Conservation (phyloP, 164 flowering plant species). For the Piper longum region DNA sequence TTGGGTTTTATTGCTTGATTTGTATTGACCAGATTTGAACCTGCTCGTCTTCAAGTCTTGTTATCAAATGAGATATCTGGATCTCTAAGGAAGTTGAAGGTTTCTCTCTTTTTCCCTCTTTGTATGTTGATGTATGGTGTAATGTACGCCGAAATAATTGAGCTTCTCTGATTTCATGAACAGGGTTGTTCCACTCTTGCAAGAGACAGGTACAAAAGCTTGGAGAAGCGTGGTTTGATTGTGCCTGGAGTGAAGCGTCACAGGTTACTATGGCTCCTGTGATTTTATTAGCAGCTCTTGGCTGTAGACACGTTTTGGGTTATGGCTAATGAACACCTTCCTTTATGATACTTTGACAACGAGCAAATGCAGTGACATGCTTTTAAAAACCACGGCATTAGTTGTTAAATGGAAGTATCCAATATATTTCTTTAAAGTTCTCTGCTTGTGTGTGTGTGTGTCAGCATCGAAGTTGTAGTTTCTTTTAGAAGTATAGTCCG, state of each 20-base stretch:
- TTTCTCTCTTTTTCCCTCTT: slow-evolving; percentile 6
- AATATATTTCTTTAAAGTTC: too few relatives aligned
- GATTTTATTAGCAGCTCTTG: not conserved
- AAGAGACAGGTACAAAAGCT: slow-evolving; percentile 82
- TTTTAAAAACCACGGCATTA: too few relatives aligned
- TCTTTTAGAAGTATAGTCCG: too few relatives aligned
- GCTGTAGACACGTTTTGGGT: too few relatives aligned
- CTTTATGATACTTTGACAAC: too few relatives aligned
- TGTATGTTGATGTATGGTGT: not conserved
- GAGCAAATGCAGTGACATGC: too few relatives aligned
- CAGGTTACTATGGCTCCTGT: slow-evolving; percentile 17
- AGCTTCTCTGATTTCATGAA: not conserved
- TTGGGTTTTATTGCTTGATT: not conserved
- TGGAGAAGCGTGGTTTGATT: slow-evolving; percentile 79
- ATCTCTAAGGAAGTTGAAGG: slow-evolving; percentile 86
- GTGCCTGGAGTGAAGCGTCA: slow-evolving; percentile 41
- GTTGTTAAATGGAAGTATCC: too few relatives aligned
- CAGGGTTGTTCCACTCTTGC: slow-evolving; percentile 93
- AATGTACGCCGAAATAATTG: not conserved
- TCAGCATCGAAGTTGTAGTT: too few relatives aligned
- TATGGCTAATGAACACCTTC: too few relatives aligned
- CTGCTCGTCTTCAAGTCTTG: slow-evolving; percentile 80
- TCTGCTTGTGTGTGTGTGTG: too few relatives aligned
- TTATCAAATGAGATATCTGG: slow-evolving; percentile 85
- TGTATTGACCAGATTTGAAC: slow-evolving; percentile 53